phyloP scores from a whole-genome alignment of 2,329 filamentous ascomycete genomes.

The Colletotrichum godetiae region DNA sequence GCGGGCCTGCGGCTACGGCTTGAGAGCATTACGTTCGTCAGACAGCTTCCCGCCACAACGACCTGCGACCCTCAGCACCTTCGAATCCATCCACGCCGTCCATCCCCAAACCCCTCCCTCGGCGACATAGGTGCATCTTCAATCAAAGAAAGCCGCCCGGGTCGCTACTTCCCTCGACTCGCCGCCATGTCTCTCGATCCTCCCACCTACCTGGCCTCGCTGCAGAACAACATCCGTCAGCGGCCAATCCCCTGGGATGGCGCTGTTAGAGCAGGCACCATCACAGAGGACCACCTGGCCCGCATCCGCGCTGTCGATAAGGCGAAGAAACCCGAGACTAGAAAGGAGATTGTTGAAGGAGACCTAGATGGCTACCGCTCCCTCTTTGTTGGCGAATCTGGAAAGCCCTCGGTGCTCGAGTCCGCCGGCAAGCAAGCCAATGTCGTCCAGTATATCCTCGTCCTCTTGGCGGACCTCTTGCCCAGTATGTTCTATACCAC shows the following conservation, averaged over 20 bases:
- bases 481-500: constrained; percentile 25
- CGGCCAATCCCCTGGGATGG: constrained; percentile 98
- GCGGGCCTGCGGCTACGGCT: constrained; percentile 27
- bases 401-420: constrained; percentile 80
- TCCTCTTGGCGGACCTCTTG: constrained; percentile 87
- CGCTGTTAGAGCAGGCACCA: constrained; percentile 90
- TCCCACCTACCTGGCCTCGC: constrained; percentile 83
- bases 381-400: constrained; percentile 82
- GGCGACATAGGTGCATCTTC: constrained; percentile 32
- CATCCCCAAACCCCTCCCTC: constrained; percentile 14
- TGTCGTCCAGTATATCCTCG: constrained; percentile 94
- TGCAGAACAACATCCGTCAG: constrained; percentile 97
- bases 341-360: constrained; percentile 82
- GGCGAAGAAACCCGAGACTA: constrained; percentile 85
- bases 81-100: constrained; percentile 21
- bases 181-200: constrained; percentile 86
- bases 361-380: constrained; percentile 84
- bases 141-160: constrained; percentile 24
- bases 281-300: constrained; percentile 92
- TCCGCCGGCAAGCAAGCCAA: constrained; percentile 86
- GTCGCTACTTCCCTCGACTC: constrained; percentile 17
- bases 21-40: constrained; percentile 26
- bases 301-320: constrained; percentile 98
- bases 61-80: constrained; percentile 23
- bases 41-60: constrained; percentile 28